Conservation (phyloP, 2,329 filamentous ascomycete species). For the Escovopsis sp. region DNA sequence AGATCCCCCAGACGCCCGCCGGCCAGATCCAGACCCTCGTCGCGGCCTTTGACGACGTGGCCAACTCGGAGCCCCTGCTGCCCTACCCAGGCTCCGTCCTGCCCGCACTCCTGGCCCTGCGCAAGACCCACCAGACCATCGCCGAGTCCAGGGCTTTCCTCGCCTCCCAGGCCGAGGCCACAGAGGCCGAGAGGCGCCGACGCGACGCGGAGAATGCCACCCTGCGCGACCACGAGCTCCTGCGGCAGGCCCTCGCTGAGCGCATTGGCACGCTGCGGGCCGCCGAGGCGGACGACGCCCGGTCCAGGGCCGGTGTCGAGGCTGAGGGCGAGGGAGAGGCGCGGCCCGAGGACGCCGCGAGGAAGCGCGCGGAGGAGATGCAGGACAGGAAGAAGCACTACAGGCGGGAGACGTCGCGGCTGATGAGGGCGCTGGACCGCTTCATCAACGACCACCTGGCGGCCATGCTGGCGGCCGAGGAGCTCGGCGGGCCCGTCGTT, state of each 20-base stretch:
- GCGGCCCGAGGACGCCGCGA: slow-evolving; percentile 44
- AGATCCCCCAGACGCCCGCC: slow-evolving; percentile 14
- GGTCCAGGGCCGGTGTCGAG: slow-evolving; percentile 27
- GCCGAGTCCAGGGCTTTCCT: slow-evolving; percentile 49
- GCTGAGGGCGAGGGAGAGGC: slow-evolving; percentile 23
- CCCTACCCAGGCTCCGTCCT: slow-evolving; percentile 53
- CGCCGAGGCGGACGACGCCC: slow-evolving; percentile 24
- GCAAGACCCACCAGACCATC: slow-evolving; percentile 49
- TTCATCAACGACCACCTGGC: slow-evolving; percentile 62
- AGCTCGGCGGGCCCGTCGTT: slow-evolving; percentile 68
- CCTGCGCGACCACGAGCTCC: slow-evolving; percentile 38
- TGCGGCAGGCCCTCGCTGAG: slow-evolving; percentile 36
- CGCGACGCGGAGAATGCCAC: slow-evolving; percentile 36
- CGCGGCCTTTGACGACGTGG: slow-evolving; percentile 49
- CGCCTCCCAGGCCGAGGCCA: slow-evolving; percentile 24
- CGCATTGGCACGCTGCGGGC: slow-evolving; percentile 45
- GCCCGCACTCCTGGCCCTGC: slow-evolving; percentile 56
- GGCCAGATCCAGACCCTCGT: slow-evolving; percentile 34
- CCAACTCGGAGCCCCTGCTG: slow-evolving; percentile 47
- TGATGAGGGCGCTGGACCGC: slow-evolving; percentile 49
- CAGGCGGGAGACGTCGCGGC: slow-evolving; percentile 41
- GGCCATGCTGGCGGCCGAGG: slow-evolving; percentile 66
- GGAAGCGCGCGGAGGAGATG: slow-evolving; percentile 47
- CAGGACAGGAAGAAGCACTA: slow-evolving; percentile 43
- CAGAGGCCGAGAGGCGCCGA: slow-evolving; percentile 28